Conservation (phyloP, 169 alveolate species). For the Eimeria zaria region DNA sequence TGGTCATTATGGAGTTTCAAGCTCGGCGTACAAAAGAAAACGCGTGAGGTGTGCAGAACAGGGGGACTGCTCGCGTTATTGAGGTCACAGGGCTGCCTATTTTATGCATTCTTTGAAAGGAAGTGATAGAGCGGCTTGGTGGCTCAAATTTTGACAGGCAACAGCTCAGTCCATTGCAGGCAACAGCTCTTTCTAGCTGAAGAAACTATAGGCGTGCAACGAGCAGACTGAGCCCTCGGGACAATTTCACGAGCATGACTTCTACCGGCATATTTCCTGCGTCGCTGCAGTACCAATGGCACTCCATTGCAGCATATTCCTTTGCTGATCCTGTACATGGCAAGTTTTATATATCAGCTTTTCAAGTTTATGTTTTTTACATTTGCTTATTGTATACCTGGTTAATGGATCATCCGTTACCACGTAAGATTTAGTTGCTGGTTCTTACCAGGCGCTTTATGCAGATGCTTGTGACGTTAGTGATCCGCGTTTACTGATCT, state of each 20-base stretch:
- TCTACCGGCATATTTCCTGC: not conserved
- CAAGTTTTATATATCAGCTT: conserved; percentile 13
- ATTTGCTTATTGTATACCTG: not conserved
- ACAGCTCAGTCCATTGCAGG: not conserved
- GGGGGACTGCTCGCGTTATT: not conserved
- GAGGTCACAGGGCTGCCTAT: not conserved
- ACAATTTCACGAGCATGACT: not conserved
- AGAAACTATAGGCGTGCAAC: not conserved
- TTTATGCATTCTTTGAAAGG: not conserved
- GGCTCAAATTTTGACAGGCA: not conserved
- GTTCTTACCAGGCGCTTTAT: not conserved
- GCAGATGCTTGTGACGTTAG: not conserved
- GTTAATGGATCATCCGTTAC: not conserved
- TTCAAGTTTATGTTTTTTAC: not conserved
- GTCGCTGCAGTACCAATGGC: not conserved
- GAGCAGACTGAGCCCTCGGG: conserved; percentile 5
- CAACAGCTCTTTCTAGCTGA: not conserved
- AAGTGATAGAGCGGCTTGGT: not conserved
- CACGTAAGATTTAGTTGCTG: not conserved
- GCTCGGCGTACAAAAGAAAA: conserved; percentile 70
- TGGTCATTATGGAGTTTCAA: conserved; percentile 44
- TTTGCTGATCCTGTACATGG: not conserved
- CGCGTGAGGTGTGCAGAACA: not conserved
- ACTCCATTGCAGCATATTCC: not conserved
- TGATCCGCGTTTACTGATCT: not conserved